A percentile compares a stretch with the other conserved stretches of the same genome.
phyloP scores from a whole-genome alignment of 371 early-diverging fungal genomes.

The Fennellomyces sp. region DNA sequence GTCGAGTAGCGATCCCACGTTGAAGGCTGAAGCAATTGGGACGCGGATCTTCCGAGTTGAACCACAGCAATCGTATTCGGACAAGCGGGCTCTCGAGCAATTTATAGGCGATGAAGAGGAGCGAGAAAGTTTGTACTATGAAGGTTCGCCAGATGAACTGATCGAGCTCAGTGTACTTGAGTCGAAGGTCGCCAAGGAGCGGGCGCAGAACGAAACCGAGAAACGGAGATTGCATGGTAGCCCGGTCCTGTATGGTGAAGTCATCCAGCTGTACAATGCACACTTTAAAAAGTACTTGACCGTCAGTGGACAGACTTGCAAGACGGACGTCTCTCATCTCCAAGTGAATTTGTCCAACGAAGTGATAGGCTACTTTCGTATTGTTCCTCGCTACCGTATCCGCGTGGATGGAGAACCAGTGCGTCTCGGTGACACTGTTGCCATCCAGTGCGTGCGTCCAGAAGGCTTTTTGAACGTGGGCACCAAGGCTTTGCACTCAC shows the following conservation, averaged over 20 bases:
- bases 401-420: conserved; percentile 61
- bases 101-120: conserved; percentile 28
- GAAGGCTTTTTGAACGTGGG: conserved; percentile 53
- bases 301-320: conserved; percentile 50
- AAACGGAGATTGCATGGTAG: conserved; percentile 40
- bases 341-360: conserved; percentile 47
- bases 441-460: conserved; percentile 53
- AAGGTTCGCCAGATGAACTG: conserved; percentile 29
- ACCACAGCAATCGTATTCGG: conserved; percentile 37
- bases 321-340: conserved; percentile 37
- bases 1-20: conserved; percentile 1
- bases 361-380: conserved; percentile 48
- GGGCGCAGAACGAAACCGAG: conserved; percentile 41
- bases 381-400: conserved; percentile 55
- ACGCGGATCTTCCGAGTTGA: conserved; percentile 34
- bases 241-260: conserved; percentile 55
- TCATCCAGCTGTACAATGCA: conserved; percentile 52
- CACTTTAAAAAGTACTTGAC: conserved; percentile 49
- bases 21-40: conserved; percentile 32
- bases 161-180: conserved; percentile 23
- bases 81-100: conserved; percentile 26
- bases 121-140: conserved; percentile 19
- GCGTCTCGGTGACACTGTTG: conserved; percentile 51
- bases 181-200: conserved; percentile 35
- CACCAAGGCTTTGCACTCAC: conserved; percentile 15